These are phyloP conservation scores for Exidia glandulosa DNA, from an alignment of 768 basidiomycete species.

Conservation along the genomic window DNA sequence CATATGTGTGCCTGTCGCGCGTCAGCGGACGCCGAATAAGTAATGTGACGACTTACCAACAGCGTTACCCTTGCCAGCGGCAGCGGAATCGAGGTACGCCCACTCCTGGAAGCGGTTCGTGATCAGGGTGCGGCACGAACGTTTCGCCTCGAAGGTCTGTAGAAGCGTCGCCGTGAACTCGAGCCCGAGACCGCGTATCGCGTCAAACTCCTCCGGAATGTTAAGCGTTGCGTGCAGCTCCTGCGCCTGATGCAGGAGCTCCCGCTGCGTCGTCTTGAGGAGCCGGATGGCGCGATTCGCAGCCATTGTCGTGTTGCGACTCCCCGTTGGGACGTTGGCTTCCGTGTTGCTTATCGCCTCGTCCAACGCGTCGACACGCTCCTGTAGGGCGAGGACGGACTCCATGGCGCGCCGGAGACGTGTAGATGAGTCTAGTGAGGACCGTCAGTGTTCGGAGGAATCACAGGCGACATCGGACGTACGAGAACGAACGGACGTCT, in stretches of 20 bases:
- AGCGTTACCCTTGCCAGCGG: conserved; percentile 18
- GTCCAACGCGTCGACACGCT: conserved; percentile 16
- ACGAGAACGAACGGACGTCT: conserved; percentile 20
- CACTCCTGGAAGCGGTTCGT: conserved; percentile 26
- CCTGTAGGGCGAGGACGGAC: conserved; percentile 20
- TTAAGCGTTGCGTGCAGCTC: conserved; percentile 25
- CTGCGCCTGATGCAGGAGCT: conserved; percentile 18
- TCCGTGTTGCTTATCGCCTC: conserved; percentile 10
- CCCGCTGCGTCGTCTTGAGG: background rate
- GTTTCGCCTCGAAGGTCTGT: conserved; percentile 27
- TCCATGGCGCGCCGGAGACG: conserved; percentile 24
- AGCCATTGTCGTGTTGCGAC: background rate
- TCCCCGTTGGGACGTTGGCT: conserved; percentile 3
- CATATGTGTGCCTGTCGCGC: conserved; percentile 19
- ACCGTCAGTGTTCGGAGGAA: background rate
- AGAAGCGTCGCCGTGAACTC: conserved; percentile 23
- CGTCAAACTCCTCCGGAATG: conserved; percentile 20
- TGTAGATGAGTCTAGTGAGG: conserved; percentile 1
- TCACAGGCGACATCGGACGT: conserved; percentile 10
- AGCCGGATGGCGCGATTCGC: background rate
- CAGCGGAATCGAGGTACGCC: conserved; percentile 24
- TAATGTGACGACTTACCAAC: conserved; percentile 17
- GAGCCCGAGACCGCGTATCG: conserved; percentile 19
- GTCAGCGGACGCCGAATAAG: background rate
- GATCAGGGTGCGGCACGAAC: conserved; percentile 24